Evolutionary conservation across 352 stramenopile species (phyloP), one percentile per base, ranked within the genome.

Genomic region (Pythium myriotylum): DNA sequence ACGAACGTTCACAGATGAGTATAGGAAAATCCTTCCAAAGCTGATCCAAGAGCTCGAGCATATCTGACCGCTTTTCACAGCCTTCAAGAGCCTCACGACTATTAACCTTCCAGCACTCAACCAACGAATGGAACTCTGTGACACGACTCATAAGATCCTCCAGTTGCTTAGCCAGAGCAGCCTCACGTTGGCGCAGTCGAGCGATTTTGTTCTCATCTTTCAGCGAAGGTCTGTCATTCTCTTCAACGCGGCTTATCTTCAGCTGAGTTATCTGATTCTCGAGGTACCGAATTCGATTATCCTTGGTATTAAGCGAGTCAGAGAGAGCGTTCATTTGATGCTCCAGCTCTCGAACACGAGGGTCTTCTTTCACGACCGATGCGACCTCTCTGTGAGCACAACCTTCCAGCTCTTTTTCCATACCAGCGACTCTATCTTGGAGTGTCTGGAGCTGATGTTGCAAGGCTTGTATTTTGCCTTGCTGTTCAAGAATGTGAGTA

Each of bases 401-500:
- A 9, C 23, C 54, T 17, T 54, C 65, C 8, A 60, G 26, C 1
- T 81, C 54, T 3, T 42, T 62, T 20, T 81, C 54, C 51, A 76
- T 72, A 2, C 55, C 29, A 29, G 62, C 27, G 14, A 86, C 53
- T 43, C 78, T 74, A 3, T 66, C 43, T 54, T 90, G 65, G 27
- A 79, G 52, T 10, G 42, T 50, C 27, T 80, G 66, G 8, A 89
- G 23, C 51, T 74, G 68, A 10, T 69, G 72, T 50, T 79, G 71
- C 12, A 90, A 59, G 9, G 81, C 72, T 56, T 89, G 79, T 24
- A 66, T 84, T 52, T 87, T 90, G 37, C 66, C 67, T 51, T 93
- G 79, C 27, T 90, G 81, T 16, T 88, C 72, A 5, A 90, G 65
- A 17, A 91, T 49, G 27, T 85, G 75, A 2, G 78, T 82, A 76